Evolutionary conservation across 1,284 basidiomycete genomes (phyloP).

Genomic region (Ceratobasidium papillatum): DNA sequence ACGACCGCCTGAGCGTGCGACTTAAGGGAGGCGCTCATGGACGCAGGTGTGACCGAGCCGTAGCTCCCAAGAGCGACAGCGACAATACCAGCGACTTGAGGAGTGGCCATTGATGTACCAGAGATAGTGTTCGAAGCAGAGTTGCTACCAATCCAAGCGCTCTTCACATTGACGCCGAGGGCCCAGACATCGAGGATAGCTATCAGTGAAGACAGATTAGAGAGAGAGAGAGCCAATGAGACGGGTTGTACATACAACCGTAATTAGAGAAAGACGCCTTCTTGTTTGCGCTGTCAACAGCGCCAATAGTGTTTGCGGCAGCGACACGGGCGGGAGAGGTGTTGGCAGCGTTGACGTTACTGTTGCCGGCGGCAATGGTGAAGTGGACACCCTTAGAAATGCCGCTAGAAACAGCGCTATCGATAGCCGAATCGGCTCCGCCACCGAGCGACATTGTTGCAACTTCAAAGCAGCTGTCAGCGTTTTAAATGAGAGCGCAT

Average conservation of each 20-base stretch:
- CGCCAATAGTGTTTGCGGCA: conserved; percentile 90
- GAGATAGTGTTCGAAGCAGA: conserved; percentile 30
- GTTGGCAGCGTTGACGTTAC: conserved; percentile 61
- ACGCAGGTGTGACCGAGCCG: conserved; percentile 8
- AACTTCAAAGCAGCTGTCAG: conserved; percentile 2
- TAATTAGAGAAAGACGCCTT: conserved; percentile 90
- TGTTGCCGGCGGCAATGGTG: conserved; percentile 89
- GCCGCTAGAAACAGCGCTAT: conserved; percentile 56
- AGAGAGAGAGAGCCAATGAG: neutral
- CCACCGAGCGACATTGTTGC: conserved; percentile 43
- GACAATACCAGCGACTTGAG: conserved; percentile 28
- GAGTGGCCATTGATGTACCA: conserved; percentile 38
- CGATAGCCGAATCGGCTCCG: conserved; percentile 38
- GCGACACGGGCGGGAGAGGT: conserved; percentile 63
- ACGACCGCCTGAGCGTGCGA: conserved; percentile 19
- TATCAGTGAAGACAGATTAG: neutral
- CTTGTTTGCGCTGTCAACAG: conserved; percentile 80
- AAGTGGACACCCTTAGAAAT: conserved; percentile 90
- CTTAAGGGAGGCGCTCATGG: conserved; percentile 4
- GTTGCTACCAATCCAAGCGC: conserved; percentile 37
- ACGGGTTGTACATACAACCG: conserved; percentile 54
- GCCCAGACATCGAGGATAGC: conserved; percentile 43
- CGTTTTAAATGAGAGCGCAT: neutral
- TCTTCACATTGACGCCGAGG: conserved; percentile 50
- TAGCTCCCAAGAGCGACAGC: conserved; percentile 31